These are phyloP conservation scores for Rhodotorula sp. DNA, from an alignment of 1,284 basidiomycete species.

Conservation along the genomic window DNA sequence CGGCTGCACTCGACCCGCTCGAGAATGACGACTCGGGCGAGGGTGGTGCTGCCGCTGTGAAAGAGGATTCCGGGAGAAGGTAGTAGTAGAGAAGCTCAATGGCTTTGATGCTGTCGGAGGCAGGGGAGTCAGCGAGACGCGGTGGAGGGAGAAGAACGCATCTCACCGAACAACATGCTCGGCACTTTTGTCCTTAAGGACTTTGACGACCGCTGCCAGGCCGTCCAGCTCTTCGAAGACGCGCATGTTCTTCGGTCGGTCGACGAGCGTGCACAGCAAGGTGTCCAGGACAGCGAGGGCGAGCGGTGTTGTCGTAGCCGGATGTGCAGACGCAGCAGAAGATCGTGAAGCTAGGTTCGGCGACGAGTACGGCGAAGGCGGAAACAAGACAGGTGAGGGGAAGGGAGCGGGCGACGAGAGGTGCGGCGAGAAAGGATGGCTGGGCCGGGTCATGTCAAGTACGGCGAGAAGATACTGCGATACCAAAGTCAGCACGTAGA, in stretches of 20 bases:
- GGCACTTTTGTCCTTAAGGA: conserved; percentile 76
- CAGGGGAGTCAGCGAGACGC: background rate
- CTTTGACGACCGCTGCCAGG: conserved; percentile 73
- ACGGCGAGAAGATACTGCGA: conserved; percentile 45
- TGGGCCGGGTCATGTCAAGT: conserved; percentile 47
- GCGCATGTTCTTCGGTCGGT: conserved; percentile 69
- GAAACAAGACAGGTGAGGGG: conserved; percentile 51
- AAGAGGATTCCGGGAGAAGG: conserved; percentile 65
- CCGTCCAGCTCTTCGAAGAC: conserved; percentile 73
- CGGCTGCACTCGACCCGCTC: conserved; percentile 35
- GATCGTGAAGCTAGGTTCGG: conserved; percentile 23
- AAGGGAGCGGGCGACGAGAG: conserved; percentile 67
- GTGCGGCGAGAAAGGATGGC: conserved; percentile 54
- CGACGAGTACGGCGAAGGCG: conserved; percentile 35
- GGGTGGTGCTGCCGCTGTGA: background rate
- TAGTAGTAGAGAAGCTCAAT: conserved; percentile 91
- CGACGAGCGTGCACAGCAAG: conserved; percentile 77
- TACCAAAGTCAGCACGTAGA: conserved; percentile 34
- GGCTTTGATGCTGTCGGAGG: conserved; percentile 74
- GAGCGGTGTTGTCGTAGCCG: conserved; percentile 47
- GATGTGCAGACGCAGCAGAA: background rate
- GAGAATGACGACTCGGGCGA: conserved; percentile 14
- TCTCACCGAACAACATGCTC: conserved; percentile 77
- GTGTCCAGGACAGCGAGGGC: conserved; percentile 74
- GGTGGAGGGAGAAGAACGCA: background rate